Base-by-base conservation (phyloP, 495 filamentous ascomycete species). In the Aspergillus heteromorphus region DNA sequence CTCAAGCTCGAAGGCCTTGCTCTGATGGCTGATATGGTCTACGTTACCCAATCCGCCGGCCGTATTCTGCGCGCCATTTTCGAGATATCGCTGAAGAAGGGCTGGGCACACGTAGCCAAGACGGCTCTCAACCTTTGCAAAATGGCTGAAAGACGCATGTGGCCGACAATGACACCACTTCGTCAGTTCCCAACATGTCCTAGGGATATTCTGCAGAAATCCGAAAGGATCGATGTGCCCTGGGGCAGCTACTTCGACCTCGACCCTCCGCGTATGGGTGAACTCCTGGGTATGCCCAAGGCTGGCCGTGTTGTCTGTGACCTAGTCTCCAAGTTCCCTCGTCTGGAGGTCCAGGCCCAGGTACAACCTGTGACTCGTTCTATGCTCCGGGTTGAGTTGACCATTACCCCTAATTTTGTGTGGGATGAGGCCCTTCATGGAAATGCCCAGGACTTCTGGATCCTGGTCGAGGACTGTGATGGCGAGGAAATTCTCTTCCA, bases 81-180 rank as follows among this genome's bases (percentile, higher is more conserved):
- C 60, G 93, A 99, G 69, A 97, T 99, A 40, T 87, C 86, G 23
- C 72, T 99, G 48, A 96, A 91, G 77, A 96, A 96, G 69, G 92
- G 92, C 16, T 99, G 92, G 93, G 81, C 95, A 7, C 89, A 86
- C 13, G 95, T 97, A 11, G 88, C 93, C 8, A 96, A 92, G 74
- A 88, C 86, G 54, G 91, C 95, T 5, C 79, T 99, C 29, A 89
- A 97, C 60, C 77, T 99, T 36, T 99, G 93, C 74, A 99, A 99
- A 74, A 97, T 95, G 92, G 92, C 92, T 2, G 93, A 99, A 76
- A 95, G 95, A 78, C 79, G 95, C 20, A 97, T 97, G 93, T 99
- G 93, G 93, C 92, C 91, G 6, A 96, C 92, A 18, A 97, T 97
- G 93, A 87, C 89, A 17, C 93, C 93, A 6, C 80, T 99, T 8